Evolutionary conservation across 2,329 filamentous ascomycete species (phyloP), one percentile per base, ranked within the genome.

Genomic region (Sordariomycetes sp.): DNA sequence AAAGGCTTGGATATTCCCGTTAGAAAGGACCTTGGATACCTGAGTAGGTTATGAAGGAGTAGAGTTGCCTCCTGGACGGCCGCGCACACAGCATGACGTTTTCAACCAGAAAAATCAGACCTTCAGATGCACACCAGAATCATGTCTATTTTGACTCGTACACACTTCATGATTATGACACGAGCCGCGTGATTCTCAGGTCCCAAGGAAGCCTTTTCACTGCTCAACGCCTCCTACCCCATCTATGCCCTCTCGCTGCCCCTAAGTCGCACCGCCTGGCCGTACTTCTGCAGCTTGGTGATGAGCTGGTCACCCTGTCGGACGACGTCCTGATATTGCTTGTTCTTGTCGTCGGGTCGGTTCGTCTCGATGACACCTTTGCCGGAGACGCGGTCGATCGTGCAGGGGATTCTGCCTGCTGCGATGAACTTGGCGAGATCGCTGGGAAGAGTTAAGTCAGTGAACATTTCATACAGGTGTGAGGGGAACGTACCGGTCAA

Each of bases 231-330:
- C n/a, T n/a, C n/a, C n/a, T n/a, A 7, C 16, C 4, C 18, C 33
- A 9, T 30, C 49, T 70, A 94, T 49, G 86, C 86, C 50, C 92
- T 77, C 71, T 98, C 92, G 55, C 90, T 96, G 26, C 92, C 92
- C 50, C 92, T 78, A 63, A 98, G 70, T 53, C 92, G 77, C 44
- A 98, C 92, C 3, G 92, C 84, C 63, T 98, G 92, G 29, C 92
- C 92, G 59, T 98, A 98, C 72, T 98, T 98, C 66, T 98, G 92
- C 47, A 98, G 70, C 72, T 98, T 98, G 38, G 92, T 98, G 57
- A 98, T 96, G 42, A 98, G 72, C 62, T 94, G 85, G 60, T 98
- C 92, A 21, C 92, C 92, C 58, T 96, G 92, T 66, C 92, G 92
- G 41, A 98, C 87, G 24, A 96, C 87, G 50, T 98, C 92, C 49